Base-by-base conservation (phyloP, 352 stramenopile genomes). In the Pythium plurisporium region DNA sequence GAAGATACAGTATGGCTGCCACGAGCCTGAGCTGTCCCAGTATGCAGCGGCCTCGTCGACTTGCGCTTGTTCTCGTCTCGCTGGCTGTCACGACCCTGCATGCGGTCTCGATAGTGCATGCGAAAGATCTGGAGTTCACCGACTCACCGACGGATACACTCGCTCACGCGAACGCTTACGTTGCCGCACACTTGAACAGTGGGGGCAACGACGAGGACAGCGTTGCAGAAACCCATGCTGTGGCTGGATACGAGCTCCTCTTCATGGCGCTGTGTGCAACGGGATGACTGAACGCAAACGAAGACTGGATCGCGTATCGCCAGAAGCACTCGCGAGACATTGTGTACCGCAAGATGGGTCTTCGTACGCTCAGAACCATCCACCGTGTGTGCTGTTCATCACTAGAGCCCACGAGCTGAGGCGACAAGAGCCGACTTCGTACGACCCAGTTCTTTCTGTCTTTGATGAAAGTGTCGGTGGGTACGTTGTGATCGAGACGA, bases 241-340 rank as follows among this genome's bases (percentile, higher is more conserved):
- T 52, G 19, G 8, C 27, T 5, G 59, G 43, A 7, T 46, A 43
- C 17, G 45, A 53, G 27, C 29, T 47, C 44, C 36, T 67, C 14
- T n/a, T 62, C 3, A 14, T 41, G n/a, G 51, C 46, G 44, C 23
- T 37, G 23, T 67, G 59, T 26, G 50, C 44, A 7, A 66, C 59
- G 4, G 59, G 34, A 3, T 14, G 10, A 22, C 40, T 59, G 29
- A 56, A 62, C 27, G 46, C 37, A 15, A 26, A 62, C 38, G 51
- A 62, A 41, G 30, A 49, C 11, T 67, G 59, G 59, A 38, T 56
- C 51, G 51, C 52, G 23, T 67, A 62, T 36, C 47, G 49, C n/a
- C 23, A 62, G 17, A 4, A 17, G n/a, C 30, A n/a, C 0, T 43
- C 43, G 0, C 25, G 19, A 2, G 41, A 56, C 36, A 29, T 62